A percentile compares a stretch with the other conserved stretches of the same genome.
Conservation (phyloP, 2,329 filamentous ascomycete species). For the Rhynchosporium graminicola region DNA sequence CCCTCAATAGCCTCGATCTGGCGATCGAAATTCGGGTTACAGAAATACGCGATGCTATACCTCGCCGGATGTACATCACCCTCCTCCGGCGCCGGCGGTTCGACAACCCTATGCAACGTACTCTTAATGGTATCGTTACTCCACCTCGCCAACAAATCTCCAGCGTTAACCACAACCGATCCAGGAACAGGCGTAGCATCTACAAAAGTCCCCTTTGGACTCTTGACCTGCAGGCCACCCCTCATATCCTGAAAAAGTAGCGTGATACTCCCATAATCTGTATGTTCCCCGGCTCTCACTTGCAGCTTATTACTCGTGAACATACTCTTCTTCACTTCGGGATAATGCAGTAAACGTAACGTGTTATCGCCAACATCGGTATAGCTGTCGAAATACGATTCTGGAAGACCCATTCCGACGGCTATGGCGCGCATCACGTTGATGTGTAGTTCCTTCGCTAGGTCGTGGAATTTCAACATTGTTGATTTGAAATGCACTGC, state of each 20-base stretch:
- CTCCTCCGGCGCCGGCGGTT: slow-evolving; percentile 65
- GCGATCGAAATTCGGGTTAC: slow-evolving; percentile 66
- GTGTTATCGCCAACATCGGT: slow-evolving; percentile 67
- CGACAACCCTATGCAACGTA: slow-evolving; percentile 86
- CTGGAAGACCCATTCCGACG: slow-evolving; percentile 72
- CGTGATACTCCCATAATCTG: slow-evolving; percentile 54
- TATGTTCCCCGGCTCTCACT: slow-evolving; percentile 54
- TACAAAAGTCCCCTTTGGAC: slow-evolving; percentile 75
- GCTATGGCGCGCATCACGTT: slow-evolving; percentile 84
- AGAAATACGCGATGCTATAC: slow-evolving; percentile 87
- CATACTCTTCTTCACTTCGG: slow-evolving; percentile 47
- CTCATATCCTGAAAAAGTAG: slow-evolving; percentile 55
- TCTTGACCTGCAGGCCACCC: slow-evolving; percentile 57
- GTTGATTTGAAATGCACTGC: slow-evolving; percentile 64
- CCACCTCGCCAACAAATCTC: slow-evolving; percentile 84
- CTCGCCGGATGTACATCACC: slow-evolving; percentile 66
- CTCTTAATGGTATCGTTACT: slow-evolving; percentile 90
- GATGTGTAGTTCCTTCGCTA: slow-evolving; percentile 72
- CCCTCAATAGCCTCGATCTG: slow-evolving; percentile 66
- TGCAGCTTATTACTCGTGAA: slow-evolving; percentile 53
- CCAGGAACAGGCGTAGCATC: slow-evolving; percentile 80
- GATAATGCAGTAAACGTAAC: slow-evolving; percentile 61
- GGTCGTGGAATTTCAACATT: slow-evolving; percentile 75
- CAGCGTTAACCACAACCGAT: slow-evolving; percentile 86
- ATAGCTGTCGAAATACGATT: slow-evolving; percentile 74